Base-by-base conservation (phyloP, 1,139 yeast genomes). In the Candida sp. region DNA sequence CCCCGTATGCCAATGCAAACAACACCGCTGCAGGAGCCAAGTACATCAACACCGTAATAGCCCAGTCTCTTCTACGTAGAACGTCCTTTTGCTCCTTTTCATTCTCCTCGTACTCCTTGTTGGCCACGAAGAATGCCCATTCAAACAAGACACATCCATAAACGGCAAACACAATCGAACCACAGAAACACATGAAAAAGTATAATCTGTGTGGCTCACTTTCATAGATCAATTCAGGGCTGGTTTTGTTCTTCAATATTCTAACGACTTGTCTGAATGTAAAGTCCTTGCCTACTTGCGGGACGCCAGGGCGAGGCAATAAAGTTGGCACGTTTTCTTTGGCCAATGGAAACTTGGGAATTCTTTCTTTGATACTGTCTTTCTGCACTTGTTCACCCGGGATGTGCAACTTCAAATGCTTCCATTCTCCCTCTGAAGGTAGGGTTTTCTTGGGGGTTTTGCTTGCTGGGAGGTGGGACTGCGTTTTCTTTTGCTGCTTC, bases 201-300 rank as follows among this genome's bases (percentile, higher is more conserved):
- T 89, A 90, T 30, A 89, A 73, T 52, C 89, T 75, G 63, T 90
- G 96, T 0, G 96, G 90, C 68, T 90, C 96, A 31, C 92, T 85
- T 72, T 88, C 93, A 67, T 90, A 90, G 47, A 90, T 78, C 52
- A 90, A 74, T 64, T 89, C 96, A 1, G 96, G 96, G 48, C 80
- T 77, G 7, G 69, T 71, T 58, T 85, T 83, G 46, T 73, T 70
- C 54, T 81, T 75, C 53, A 90, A 70, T n/a, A 83, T 78, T 53
- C 80, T 80, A 58, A 88, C 73, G 68, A 90, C 85, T 63, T 86
- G 88, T 25, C 84, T 73, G 59, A 90, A 83, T 5, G 86, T 75
- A 61, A 82, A 70, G 41, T 71, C 62, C 46, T 77, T 76, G 1
- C 89, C 86, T 3, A 86, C 89, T 44, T 84, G 79, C 5, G 96